Evolutionary conservation across 1,139 yeast genomes (phyloP), one percentile per base, ranked within the genome.

Genomic region (Scheffersomyces segobiensis): DNA sequence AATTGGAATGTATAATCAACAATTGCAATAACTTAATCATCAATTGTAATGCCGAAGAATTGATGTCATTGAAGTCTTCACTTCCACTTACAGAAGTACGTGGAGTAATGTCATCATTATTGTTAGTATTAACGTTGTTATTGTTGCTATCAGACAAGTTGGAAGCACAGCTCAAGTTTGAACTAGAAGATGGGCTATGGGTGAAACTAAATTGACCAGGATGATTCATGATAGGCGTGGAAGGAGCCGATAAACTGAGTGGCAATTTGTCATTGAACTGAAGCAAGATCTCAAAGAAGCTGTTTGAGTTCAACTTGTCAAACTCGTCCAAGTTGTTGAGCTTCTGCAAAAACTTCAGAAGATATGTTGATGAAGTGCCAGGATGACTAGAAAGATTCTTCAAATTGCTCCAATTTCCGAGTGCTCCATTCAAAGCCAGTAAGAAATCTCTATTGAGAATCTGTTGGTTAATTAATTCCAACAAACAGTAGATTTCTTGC

Each of bases 211-310:
- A 63, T 5, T 56, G 60, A 5, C 56, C 57, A 19, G 63, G 61
- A 55, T 69, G 76, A 12, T 62, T 59, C 32, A 76, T 57, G 12
- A 79, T 68, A 21, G 84, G 83, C 7, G 83, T 79, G 1, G 80
- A 71, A 5, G 83, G 83, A 7, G 84, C 83, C 19, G 81, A 76
- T 55, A 79, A 69, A 65, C 82, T 78, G 61, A 80, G 71, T 0
- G 83, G 83, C 53, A 78, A 68, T 57, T 71, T 72, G 65, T 80
- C 84, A 63, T 78, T 78, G 47, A 79, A 66, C 60, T 79, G 83
- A 50, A 70, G 61, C 18, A 79, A 58, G 26, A 80, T 68, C 57
- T 78, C 80, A 57, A 78, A 77, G 10, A 79, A 67, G 19, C 64
- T 63, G 42, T 65, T 70, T 2, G 76, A 66, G 59, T 68, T 74